Evolutionary conservation across 2,329 filamentous ascomycete genomes (phyloP).

Genomic region (Aspergillus alliaceus): DNA sequence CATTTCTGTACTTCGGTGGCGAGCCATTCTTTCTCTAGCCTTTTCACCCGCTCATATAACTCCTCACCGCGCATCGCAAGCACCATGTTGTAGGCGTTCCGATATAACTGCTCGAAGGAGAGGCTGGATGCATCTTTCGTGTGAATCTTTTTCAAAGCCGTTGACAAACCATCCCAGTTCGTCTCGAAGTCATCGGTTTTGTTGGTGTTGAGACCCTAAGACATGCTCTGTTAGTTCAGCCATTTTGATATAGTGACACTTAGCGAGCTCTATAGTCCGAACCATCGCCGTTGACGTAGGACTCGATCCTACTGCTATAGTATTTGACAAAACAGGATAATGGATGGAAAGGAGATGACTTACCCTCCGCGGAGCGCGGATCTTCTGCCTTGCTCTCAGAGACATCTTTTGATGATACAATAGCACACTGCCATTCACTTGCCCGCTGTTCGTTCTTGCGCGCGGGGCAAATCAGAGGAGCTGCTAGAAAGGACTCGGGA

Average conservation of each 20-base stretch:
- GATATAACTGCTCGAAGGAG: conserved; percentile 94
- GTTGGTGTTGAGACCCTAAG: conserved; percentile 55
- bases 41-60: conserved; percentile 76
- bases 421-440: conserved; percentile 11
- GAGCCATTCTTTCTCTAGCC: conserved; percentile 82
- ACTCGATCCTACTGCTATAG: background rate
- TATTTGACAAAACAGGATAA: no score
- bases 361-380: conserved; percentile 68
- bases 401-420: conserved; percentile 44
- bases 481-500: background rate
- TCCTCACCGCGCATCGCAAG: conserved; percentile 80
- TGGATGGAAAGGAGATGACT: conserved; percentile 31
- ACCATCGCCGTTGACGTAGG: background rate
- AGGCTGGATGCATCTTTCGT: conserved; percentile 84
- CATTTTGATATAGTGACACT: background rate
- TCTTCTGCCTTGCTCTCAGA: conserved; percentile 61
- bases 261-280: background rate
- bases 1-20: conserved; percentile 67
- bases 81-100: conserved; percentile 90
- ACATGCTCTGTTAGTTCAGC: conserved; percentile 1
- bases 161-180: conserved; percentile 74
- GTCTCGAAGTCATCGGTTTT: conserved; percentile 78
- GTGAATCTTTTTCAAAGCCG: conserved; percentile 84
- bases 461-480: conserved; percentile 15
- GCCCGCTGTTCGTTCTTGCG: background rate